Evolutionary conservation across 345 rosid genomes (phyloP).

Genomic region (Noccaea caerulescens): DNA sequence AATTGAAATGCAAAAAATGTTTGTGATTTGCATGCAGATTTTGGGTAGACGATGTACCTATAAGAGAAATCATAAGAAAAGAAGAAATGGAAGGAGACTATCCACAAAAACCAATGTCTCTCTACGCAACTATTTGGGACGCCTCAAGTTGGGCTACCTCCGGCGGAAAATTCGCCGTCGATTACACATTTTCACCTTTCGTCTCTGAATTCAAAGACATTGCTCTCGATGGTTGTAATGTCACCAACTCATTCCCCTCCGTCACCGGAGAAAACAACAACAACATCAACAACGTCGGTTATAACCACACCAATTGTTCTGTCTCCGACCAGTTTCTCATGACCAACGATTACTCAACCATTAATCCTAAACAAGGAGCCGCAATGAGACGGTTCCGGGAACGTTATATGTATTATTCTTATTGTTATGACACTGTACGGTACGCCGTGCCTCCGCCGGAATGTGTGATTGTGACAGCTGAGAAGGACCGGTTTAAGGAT

Average conservation of each 20-base stretch:
- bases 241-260: conserved; percentile 55
- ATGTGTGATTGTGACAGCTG: conserved; percentile 57
- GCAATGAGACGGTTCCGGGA: conserved; percentile 74
- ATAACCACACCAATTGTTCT: conserved; percentile 39
- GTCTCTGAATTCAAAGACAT: conserved; percentile 71
- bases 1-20: neutral
- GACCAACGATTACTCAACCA: conserved; percentile 48
- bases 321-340: conserved; percentile 45
- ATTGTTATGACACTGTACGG: conserved; percentile 70
- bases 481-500: conserved; percentile 61
- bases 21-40: conserved; percentile 60
- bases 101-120: conserved; percentile 87
- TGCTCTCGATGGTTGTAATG: conserved; percentile 71
- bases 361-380: conserved; percentile 45
- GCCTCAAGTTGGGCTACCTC: conserved; percentile 94
- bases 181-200: conserved; percentile 80
- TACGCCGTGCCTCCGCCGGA: conserved; percentile 72
- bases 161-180: conserved; percentile 72
- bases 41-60: conserved; percentile 85
- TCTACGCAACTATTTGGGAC: conserved; percentile 96
- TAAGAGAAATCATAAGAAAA: conserved; percentile 64
- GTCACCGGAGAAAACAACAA: conserved; percentile 25
- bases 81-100: conserved; percentile 78
- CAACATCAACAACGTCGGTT: neutral
- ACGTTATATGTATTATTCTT: conserved; percentile 82